phyloP scores from a whole-genome alignment of 495 filamentous ascomycete species.

The Halenospora varia region DNA sequence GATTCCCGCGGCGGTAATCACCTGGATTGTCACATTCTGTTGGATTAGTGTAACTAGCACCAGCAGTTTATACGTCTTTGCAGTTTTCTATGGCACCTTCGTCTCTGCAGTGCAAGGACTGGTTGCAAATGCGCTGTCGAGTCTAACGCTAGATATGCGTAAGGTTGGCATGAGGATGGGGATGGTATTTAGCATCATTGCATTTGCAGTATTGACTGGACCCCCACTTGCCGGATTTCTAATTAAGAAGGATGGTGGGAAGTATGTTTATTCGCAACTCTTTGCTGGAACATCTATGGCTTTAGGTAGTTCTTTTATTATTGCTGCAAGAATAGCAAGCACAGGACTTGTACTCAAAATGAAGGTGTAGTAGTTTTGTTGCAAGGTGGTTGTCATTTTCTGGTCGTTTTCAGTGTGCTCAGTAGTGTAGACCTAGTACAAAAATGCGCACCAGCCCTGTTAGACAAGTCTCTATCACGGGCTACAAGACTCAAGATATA shows the following conservation, averaged over 20 bases:
- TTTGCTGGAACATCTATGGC: slow-evolving; percentile 44
- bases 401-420: too few species aligned
- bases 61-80: slow-evolving; percentile 52
- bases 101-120: slow-evolving; percentile 65
- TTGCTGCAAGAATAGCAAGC: slow-evolving; percentile 36
- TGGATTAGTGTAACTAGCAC: slow-evolving; percentile 54
- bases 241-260: slow-evolving; percentile 41
- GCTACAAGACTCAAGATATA: slow-evolving; percentile 3
- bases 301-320: slow-evolving; percentile 37
- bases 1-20: slow-evolving; percentile 48
- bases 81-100: slow-evolving; percentile 59
- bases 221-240: slow-evolving; percentile 69
- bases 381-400: too few species aligned
- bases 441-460: too few species aligned
- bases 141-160: slow-evolving; percentile 58
- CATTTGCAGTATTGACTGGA: slow-evolving; percentile 68
- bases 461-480: background rate
- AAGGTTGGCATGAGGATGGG: slow-evolving; percentile 73
- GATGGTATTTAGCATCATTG: slow-evolving; percentile 74
- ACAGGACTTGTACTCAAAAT: background rate
- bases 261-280: slow-evolving; percentile 57
- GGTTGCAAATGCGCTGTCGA: slow-evolving; percentile 55
- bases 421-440: too few species aligned
- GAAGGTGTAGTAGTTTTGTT: background rate
- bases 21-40: slow-evolving; percentile 49